Conservation (phyloP, 257 asterid genomes). For the Pogostemon cablin region DNA sequence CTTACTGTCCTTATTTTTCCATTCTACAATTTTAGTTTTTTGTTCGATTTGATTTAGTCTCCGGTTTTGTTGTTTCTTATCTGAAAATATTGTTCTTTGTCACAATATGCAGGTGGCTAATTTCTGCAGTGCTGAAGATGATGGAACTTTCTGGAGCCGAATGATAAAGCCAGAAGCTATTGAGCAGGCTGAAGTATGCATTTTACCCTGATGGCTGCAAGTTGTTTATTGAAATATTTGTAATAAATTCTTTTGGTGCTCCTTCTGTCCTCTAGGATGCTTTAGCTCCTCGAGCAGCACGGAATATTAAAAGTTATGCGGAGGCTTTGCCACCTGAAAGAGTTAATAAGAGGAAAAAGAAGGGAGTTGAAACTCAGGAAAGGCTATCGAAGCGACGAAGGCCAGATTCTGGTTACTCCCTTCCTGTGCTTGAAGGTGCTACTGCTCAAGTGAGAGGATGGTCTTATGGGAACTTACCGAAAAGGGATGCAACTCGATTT, state of each 20-base stretch:
- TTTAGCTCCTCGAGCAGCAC: conserved; percentile 98
- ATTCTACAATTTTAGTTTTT: neutral
- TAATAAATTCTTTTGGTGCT: conserved; percentile 26
- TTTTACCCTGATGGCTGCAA: conserved; percentile 28
- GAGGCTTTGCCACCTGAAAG: conserved; percentile 74
- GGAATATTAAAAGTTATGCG: conserved; percentile 88
- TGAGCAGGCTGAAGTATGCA: conserved; percentile 76
- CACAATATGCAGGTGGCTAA: conserved; percentile 77
- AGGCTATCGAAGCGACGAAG: conserved; percentile 82
- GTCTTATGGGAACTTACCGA: conserved; percentile 92
- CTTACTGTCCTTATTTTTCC: neutral
- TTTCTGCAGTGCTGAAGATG: conserved; percentile 93
- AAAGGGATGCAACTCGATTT: conserved; percentile 96
- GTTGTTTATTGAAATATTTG: conserved; percentile 22
- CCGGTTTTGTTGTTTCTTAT: conserved; percentile 25
- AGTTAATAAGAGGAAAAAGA: conserved; percentile 78
- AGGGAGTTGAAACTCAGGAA: conserved; percentile 77
- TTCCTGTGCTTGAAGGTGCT: conserved; percentile 92
- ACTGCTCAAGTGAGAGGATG: conserved; percentile 95
- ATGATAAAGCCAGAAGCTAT: conserved; percentile 96
- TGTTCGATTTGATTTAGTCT: conserved; percentile 5
- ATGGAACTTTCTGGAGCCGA: conserved; percentile 98
- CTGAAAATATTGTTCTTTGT: conserved; percentile 14
- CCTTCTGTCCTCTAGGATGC: conserved; percentile 59
- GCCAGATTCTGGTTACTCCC: conserved; percentile 67